Conservation (phyloP, 129 eudicot species). For the Pseudognaphalium luteoalbum region DNA sequence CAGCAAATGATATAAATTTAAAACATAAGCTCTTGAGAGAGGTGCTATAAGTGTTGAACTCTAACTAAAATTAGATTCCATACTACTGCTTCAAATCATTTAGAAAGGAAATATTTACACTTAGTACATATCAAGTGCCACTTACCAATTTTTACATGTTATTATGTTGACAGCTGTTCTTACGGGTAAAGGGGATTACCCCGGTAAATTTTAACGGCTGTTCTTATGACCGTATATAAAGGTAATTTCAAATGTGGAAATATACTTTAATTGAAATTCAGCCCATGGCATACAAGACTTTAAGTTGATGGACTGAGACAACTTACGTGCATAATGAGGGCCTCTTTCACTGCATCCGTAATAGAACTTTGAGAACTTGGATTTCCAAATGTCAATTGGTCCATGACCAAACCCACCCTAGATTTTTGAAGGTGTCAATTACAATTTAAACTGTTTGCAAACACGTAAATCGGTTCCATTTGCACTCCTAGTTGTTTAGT, state of each 20-base stretch:
- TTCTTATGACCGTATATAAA: conserved; percentile 11
- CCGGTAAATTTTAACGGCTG: not conserved
- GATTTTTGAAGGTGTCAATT: conserved; percentile 9
- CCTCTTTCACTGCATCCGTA: conserved; percentile 92
- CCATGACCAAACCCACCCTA: conserved; percentile 60
- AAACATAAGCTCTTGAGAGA: conserved; percentile 6
- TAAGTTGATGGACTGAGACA: conserved; percentile 16
- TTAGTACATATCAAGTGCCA: not conserved
- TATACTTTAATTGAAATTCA: not conserved
- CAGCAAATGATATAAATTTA: not conserved
- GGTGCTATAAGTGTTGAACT: not conserved
- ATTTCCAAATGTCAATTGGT: conserved; percentile 85
- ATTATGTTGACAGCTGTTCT: not conserved
- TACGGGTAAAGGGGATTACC: not conserved
- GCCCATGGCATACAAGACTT: not conserved
- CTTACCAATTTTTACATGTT: not conserved
- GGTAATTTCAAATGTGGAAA: not conserved
- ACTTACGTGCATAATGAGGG: conserved; percentile 81
- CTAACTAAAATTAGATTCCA: conserved; percentile 16
- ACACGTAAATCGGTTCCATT: not conserved
- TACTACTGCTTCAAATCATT: not conserved
- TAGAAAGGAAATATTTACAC: not conserved
- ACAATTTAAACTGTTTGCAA: not conserved
- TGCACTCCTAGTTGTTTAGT: conserved; percentile 2
- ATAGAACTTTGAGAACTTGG: conserved; percentile 61